phyloP scores from a whole-genome alignment of 208 protist species.

The Tritrichomonas foetus region DNA sequence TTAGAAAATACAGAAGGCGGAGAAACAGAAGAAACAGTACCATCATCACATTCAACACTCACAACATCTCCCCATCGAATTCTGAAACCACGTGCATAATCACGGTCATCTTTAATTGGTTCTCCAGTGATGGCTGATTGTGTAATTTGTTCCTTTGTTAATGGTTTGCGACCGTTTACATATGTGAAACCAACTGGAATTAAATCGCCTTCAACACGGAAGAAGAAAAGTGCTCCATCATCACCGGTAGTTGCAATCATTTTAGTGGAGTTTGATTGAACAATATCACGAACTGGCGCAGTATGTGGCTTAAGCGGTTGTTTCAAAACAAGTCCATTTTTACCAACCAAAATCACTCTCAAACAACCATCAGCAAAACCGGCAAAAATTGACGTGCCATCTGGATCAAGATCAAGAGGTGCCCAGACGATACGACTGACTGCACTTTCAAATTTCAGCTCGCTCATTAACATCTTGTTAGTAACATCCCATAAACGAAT shows the following conservation, averaged over 20 bases:
- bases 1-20: background rate
- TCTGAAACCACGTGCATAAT: background rate
- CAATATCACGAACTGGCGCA: constrained; percentile 65
- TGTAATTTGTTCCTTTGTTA: constrained; percentile 36
- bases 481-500: constrained; percentile 78
- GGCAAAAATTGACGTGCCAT: background rate
- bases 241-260: constrained; percentile 70
- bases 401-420: constrained; percentile 57
- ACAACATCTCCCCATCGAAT: background rate
- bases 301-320: constrained; percentile 65
- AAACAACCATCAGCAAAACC: constrained; percentile 75
- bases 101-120: background rate
- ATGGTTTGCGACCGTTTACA: constrained; percentile 54
- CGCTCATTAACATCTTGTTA: constrained; percentile 55
- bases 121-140: background rate
- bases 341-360: constrained; percentile 60
- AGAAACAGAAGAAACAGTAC: background rate
- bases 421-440: constrained; percentile 37
- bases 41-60: background rate
- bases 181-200: constrained; percentile 69
- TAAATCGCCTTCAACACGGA: constrained; percentile 58
- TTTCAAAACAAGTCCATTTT: constrained; percentile 52
- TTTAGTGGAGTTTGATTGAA: constrained; percentile 61
- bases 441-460: background rate
- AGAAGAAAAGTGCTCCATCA: constrained; percentile 80